Conservation (phyloP, 1,139 yeast species). For the Kodamaea suecica region DNA sequence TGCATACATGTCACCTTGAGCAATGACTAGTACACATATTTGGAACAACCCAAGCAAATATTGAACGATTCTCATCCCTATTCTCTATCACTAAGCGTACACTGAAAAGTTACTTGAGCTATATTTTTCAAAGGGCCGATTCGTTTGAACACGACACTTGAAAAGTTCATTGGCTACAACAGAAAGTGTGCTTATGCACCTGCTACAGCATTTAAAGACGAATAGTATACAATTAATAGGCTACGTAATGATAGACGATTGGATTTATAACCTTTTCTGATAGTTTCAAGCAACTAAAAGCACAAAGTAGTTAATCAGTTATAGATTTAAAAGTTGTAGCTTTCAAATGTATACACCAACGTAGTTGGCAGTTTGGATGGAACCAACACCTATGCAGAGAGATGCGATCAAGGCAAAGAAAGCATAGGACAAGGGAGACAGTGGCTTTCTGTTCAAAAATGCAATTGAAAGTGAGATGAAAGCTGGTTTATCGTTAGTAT, state of each 20-base stretch:
- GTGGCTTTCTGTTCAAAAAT: slow-evolving; percentile 35
- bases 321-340: no score
- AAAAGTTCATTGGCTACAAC: neutral
- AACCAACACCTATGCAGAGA: slow-evolving; percentile 36
- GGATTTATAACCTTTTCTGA: neutral
- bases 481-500: slow-evolving; percentile 27
- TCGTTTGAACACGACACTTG: neutral
- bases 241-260: neutral
- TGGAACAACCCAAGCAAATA: slow-evolving; percentile 9
- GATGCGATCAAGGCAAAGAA: slow-evolving; percentile 37
- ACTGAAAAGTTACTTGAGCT: no score
- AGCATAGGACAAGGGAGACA: slow-evolving; percentile 26
- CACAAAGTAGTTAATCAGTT: no score
- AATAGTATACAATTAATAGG: neutral
- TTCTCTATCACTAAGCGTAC: slow-evolving; percentile 1
- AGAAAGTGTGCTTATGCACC: neutral
- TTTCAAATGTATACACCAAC: slow-evolving; percentile 43
- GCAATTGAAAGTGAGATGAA: slow-evolving; percentile 38
- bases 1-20: slow-evolving; percentile 31
- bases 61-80: slow-evolving; percentile 2
- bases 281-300: neutral
- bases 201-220: neutral
- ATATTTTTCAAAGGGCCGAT: no score
- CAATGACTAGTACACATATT: slow-evolving; percentile 8
- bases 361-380: slow-evolving; percentile 38